Conservation (phyloP, 176 grass and related monocot species). For the Lolium multiflorum region DNA sequence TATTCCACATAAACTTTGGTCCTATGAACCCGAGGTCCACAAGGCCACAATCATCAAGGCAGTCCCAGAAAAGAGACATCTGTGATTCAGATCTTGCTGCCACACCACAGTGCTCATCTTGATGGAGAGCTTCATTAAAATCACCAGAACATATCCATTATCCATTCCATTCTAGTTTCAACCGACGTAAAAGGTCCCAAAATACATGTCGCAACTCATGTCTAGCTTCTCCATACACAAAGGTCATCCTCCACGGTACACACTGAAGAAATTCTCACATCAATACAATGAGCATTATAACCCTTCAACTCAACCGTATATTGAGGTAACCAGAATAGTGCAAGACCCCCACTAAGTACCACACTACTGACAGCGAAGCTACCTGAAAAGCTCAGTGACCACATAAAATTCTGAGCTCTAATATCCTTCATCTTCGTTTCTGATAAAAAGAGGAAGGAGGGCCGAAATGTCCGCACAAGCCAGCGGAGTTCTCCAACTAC, state of each 20-base stretch:
- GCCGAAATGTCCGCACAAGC: not conserved
- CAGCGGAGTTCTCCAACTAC: not conserved
- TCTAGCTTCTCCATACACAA: no score
- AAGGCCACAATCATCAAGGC: not conserved
- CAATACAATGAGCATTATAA: no score
- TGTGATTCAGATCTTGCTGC: not conserved
- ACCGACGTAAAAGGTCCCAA: not conserved
- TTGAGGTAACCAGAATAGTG: no score
- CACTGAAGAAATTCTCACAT: no score
- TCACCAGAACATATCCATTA: not conserved
- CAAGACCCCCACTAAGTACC: not conserved
- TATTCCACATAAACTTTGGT: not conserved
- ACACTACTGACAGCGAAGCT: not conserved
- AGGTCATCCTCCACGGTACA: no score
- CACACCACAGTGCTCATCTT: not conserved
- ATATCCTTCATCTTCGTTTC: not conserved
- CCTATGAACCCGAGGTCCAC: not conserved
- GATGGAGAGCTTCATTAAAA: not conserved
- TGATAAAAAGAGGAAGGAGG: not conserved
- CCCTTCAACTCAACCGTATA: no score
- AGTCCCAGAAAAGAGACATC: not conserved
- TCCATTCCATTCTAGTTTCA: not conserved
- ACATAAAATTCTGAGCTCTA: not conserved
- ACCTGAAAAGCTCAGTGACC: not conserved
- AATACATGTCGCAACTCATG: not conserved